Conservation (phyloP, 495 filamentous ascomycete species). For the Clohesyomyces aquaticus region DNA sequence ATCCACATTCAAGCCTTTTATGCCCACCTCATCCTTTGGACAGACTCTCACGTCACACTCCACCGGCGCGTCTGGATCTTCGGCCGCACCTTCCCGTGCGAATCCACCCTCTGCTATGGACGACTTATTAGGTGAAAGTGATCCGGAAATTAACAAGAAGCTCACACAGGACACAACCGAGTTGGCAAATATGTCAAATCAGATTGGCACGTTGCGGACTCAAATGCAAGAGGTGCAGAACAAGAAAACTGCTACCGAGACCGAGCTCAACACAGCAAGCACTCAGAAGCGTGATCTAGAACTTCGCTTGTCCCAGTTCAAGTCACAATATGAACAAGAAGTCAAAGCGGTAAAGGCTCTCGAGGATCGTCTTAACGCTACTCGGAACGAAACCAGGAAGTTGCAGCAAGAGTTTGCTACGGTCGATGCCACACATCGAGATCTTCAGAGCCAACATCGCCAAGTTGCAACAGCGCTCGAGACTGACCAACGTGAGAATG, state of each 20-base stretch:
- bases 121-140: constrained; percentile 92
- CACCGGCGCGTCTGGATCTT: constrained; percentile 71
- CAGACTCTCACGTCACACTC: constrained; percentile 75
- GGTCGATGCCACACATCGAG: constrained; percentile 79
- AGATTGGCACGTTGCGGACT: constrained; percentile 83
- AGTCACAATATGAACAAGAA: constrained; percentile 89
- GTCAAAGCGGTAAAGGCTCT: constrained; percentile 80
- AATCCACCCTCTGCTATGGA: constrained; percentile 66
- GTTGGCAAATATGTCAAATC: constrained; percentile 94
- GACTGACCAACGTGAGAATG: constrained; percentile 86
- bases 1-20: constrained; percentile 79
- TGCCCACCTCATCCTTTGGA: constrained; percentile 88
- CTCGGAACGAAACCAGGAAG: constrained; percentile 79
- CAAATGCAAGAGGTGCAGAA: constrained; percentile 91
- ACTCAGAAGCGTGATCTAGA: constrained; percentile 93
- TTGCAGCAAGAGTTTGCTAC: constrained; percentile 78
- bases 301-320: constrained; percentile 77
- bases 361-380: constrained; percentile 76
- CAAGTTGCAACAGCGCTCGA: constrained; percentile 74
- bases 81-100: constrained; percentile 33
- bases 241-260: constrained; percentile 76
- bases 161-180: constrained; percentile 87
- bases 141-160: constrained; percentile 86
- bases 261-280: constrained; percentile 73
- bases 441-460: constrained; percentile 81